Evolutionary conservation across 2,329 filamentous ascomycete genomes (phyloP).

Genomic region (Aspergillus ibericus): DNA sequence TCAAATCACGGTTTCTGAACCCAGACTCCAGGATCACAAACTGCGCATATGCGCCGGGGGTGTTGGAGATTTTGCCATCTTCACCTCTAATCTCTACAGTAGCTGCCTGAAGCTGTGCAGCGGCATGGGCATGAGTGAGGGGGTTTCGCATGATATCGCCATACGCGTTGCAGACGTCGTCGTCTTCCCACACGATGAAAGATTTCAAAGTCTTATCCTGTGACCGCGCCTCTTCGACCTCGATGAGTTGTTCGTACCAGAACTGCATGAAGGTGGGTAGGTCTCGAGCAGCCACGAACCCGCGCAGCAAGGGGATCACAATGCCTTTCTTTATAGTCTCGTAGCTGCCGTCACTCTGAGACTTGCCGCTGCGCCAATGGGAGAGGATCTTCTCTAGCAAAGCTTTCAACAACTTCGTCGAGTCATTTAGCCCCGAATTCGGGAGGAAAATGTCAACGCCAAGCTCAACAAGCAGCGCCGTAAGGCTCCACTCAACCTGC

Average conservation of each 20-base stretch:
- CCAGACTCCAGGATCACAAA: constrained; percentile 40
- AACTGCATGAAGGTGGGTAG: constrained; percentile 40
- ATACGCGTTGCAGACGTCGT: constrained; percentile 42
- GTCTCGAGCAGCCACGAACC: constrained; percentile 44
- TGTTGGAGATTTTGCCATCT: constrained; percentile 27
- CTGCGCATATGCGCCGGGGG: constrained; percentile 34
- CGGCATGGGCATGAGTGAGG: constrained; percentile 29
- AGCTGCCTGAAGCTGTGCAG: constrained; percentile 33
- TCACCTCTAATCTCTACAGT: constrained; percentile 28
- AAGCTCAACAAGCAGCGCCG: constrained; percentile 43
- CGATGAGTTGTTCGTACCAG: constrained; percentile 43
- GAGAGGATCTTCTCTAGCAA: constrained; percentile 37
- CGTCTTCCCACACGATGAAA: constrained; percentile 48
- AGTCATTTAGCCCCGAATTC: constrained; percentile 43
- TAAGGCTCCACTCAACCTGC: constrained; percentile 42
- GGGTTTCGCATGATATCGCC: constrained; percentile 34
- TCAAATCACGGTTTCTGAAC: constrained; percentile 27
- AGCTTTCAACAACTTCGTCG: constrained; percentile 36
- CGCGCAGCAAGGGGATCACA: constrained; percentile 41
- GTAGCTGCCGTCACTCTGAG: constrained; percentile 25
- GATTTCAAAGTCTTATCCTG: constrained; percentile 20
- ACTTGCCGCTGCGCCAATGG: constrained; percentile 29
- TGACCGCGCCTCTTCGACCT: constrained; percentile 36
- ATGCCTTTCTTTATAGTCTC: constrained; percentile 39
- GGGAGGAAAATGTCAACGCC: constrained; percentile 47